Evolutionary conservation across 2,329 filamentous ascomycete species (phyloP), one percentile per base, ranked within the genome.

Genomic region (Tolypocladium ovalisporum): DNA sequence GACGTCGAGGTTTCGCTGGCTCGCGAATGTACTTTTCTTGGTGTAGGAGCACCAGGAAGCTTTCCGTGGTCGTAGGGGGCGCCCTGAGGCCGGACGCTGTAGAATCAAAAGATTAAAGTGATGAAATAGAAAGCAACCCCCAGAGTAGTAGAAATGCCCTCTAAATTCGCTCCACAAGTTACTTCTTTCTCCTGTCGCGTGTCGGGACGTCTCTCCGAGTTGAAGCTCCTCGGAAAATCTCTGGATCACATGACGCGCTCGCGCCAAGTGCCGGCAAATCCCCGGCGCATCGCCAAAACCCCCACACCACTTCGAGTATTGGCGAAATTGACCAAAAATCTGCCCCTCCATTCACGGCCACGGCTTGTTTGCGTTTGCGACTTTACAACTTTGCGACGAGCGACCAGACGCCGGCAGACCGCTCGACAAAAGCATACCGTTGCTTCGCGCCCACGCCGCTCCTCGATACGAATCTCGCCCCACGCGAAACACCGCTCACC

Each of bases 281-380:
- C n/a, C 59, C 71, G 71, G 71, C 55, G 55, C 56, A 57, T 57
- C 57, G 57, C 57, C 54, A 67, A n/a, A 65, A 65, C 67, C 66
- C 62, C 68, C 70, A 71, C 69, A 72, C 61, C 68, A 71, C 64
- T 66, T 66, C 64, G 68, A 67, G 66, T 65, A 68, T 70, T 71
- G 65, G 66, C 64, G 68, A 74, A 74, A 73, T 72, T 71, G 65
- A 65, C 68, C 70, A 71, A 71, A 73, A 72, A 71, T 69, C 67
- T 73, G 70, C 71, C 70, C 71, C 71, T 73, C 71, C 70, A 72
- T 71, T 64, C 57, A 60, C 60, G 65, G 59, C 56, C 58, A 61
- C 60, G 61, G 58, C 54, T 51, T 12, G 60, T 58, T n/a, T 54
- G 55, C 61, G 63, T 54, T n/a, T 59, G 55, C 59, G 57, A 49